phyloP scores from a whole-genome alignment of 352 stramenopile genomes.

The Phytopythium boreale region DNA sequence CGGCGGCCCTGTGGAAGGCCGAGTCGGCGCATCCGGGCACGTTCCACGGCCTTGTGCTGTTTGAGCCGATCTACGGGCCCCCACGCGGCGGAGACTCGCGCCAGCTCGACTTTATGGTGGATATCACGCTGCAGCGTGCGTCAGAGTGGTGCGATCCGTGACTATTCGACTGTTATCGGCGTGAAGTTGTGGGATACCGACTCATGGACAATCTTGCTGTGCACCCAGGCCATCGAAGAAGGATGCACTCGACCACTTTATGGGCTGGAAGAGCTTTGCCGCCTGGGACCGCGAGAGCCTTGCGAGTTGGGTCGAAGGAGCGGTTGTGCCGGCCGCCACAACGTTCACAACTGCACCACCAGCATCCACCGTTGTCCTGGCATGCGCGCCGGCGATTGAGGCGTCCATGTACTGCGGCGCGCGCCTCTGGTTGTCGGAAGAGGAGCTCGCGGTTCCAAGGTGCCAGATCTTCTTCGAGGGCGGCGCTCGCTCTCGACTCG shows the following conservation, averaged over 20 bases:
- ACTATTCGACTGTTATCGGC: too few relatives aligned
- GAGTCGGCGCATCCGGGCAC: slow-evolving; percentile 37
- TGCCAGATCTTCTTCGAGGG: slow-evolving; percentile 38
- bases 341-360: background rate
- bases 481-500: slow-evolving; percentile 27
- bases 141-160: slow-evolving; percentile 14
- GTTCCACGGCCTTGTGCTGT: slow-evolving; percentile 32
- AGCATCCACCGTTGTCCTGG: slow-evolving; percentile 14
- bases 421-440: slow-evolving; percentile 22
- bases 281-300: slow-evolving; percentile 35
- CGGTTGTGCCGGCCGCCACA: slow-evolving; percentile 13
- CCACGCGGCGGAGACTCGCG: slow-evolving; percentile 17
- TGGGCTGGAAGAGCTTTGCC: slow-evolving; percentile 35
- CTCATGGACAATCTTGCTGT: background rate
- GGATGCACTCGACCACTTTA: slow-evolving; percentile 23
- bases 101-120: slow-evolving; percentile 21
- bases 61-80: slow-evolving; percentile 34
- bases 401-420: slow-evolving; percentile 26
- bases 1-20: slow-evolving; percentile 32
- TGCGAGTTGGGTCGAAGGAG: slow-evolving; percentile 28
- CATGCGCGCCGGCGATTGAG: slow-evolving; percentile 24
- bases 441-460: slow-evolving; percentile 13
- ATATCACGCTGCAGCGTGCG: slow-evolving; percentile 21
- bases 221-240: slow-evolving; percentile 19
- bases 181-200: too few relatives aligned